phyloP scores from a whole-genome alignment of 1,284 basidiomycete species.

The Cryptococcus wingfieldii region DNA sequence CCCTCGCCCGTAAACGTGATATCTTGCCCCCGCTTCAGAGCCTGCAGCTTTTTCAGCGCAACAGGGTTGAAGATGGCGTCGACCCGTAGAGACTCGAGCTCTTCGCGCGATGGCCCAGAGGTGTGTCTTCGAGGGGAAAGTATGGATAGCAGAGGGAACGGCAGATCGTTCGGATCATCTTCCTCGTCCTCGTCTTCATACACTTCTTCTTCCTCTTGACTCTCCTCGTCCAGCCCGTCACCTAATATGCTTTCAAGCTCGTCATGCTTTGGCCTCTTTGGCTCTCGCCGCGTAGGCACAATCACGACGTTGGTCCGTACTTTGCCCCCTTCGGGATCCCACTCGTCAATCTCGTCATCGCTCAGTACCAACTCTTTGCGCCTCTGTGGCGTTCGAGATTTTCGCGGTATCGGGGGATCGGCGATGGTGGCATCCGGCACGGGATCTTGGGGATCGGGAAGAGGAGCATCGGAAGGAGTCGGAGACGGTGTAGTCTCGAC shows the following conservation, averaged over 20 bases:
- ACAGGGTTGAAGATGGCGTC: constrained; percentile 38
- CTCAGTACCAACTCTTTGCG: constrained; percentile 24
- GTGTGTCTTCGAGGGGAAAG: constrained; percentile 24
- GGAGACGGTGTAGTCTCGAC: neutral
- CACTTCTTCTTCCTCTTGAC: constrained; percentile 4
- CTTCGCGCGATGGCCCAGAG: constrained; percentile 6
- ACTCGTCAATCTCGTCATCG: constrained; percentile 38
- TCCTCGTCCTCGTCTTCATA: constrained; percentile 5
- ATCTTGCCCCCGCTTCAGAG: constrained; percentile 34
- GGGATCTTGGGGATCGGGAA: neutral
- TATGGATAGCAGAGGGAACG: constrained; percentile 17
- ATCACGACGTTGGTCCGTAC: constrained; percentile 21
- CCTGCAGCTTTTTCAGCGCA: constrained; percentile 25
- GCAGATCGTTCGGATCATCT: constrained; percentile 3
- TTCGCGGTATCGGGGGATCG: no score
- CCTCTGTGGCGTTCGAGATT: neutral
- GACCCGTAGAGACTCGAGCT: constrained; percentile 30
- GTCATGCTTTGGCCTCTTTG: constrained; percentile 8
- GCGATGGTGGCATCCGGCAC: neutral
- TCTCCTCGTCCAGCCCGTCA: neutral
- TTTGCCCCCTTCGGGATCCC: constrained; percentile 30
- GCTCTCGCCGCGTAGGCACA: constrained; percentile 21
- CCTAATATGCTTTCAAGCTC: constrained; percentile 2
- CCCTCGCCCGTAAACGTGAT: constrained; percentile 27
- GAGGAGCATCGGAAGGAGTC: neutral